Evolutionary conservation across 78 protist species (phyloP), one percentile per base, ranked within the genome.

Genomic region (Speleostelium caveatum): DNA sequence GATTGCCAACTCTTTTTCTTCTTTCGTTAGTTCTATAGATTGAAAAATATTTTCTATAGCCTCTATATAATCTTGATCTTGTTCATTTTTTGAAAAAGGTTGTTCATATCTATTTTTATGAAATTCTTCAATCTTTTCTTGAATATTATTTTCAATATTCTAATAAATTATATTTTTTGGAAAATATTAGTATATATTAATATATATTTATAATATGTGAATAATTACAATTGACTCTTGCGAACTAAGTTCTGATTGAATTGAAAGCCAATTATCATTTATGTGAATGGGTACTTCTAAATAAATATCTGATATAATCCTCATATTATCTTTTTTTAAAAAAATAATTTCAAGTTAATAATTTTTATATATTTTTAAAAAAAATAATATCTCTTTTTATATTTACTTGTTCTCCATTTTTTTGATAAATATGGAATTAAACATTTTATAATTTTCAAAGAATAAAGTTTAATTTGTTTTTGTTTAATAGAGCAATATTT

Each of bases 241-340:
- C 28, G 39, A 17, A 22, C 58, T 16, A 17, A 75, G 24, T 28
- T 72, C 58, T 22, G 38, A 69, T 28, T 83, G 90, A 28, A 14
- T 36, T 8, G 75, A 59, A 32, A 83, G 32, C 90, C 90, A 83
- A 69, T 30, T 24, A 59, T 83, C 90, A 83, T 83, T 83, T 0
- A 83, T 83, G 33, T 69, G 90, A 41, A 83, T 67, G 56, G 90
- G 90, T 33, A 83, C 90, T n/a, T 83, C 60, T 21, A 83, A 32
- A 59, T 63, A 83, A 63, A 83, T 83, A 83, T 83, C 90, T 26
- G 90, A 56, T 24, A 83, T 69, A 39, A 69, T 58, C 69, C 62
- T 67, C 90, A 83, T 83, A 59, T 83, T 83, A 26, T 56, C 69
- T 60, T 4, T 55, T 10, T 17, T 42, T 42, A 7, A 26, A 45